Base-by-base conservation (phyloP, 179 eudicot genomes). In the Sideroxylon spinosum region DNA sequence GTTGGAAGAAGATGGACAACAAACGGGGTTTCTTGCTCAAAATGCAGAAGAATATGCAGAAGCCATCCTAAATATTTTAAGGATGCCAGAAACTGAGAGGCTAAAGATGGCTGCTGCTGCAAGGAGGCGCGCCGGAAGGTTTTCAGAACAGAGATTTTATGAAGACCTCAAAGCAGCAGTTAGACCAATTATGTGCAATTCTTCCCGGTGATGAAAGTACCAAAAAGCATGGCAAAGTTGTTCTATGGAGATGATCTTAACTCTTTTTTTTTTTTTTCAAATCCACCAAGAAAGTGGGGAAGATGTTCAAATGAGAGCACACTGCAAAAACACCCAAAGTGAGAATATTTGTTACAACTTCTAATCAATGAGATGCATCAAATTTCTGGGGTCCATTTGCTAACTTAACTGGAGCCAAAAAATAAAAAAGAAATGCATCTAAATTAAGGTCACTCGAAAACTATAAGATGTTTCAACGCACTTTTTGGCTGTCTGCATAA, bases 91-190 rank as follows among this genome's bases (percentile, higher is more conserved):
- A 76, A 19, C 81, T 9, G 86, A 88, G 61, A 89, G 94, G 80
- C 88, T 86, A 56, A 86, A 89, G 84, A 92, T 94, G 89, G 99
- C 98, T 48, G 88, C 86, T 49, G 96, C 97, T 74, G 99, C 99
- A 17, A 95, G 99, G 81, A 89, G 83, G 80, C 90, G 97, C 61
- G 98, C 98, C 44, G 61, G 82, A 32, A 83, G 82, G 82, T 95
- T 95, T 82, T 95, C 98, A 23, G 98, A 91, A 83, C 90, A 94
- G 78, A 89, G 85, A 76, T 96, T 96, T 79, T 94, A 88, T 74
- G 91, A 92, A 62, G 97, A 94, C 81, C 89, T 91, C 32, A 94
- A 91, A 80, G 86, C 89, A 53, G 87, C 92, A 1, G 32, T 92
- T 55, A 81, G 78, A 29, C 93, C 92, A n/a, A 68, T 96, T 82